Evolutionary conservation across 2,329 filamentous ascomycete genomes (phyloP).

Genomic region (Talaromyces atroroseus): DNA sequence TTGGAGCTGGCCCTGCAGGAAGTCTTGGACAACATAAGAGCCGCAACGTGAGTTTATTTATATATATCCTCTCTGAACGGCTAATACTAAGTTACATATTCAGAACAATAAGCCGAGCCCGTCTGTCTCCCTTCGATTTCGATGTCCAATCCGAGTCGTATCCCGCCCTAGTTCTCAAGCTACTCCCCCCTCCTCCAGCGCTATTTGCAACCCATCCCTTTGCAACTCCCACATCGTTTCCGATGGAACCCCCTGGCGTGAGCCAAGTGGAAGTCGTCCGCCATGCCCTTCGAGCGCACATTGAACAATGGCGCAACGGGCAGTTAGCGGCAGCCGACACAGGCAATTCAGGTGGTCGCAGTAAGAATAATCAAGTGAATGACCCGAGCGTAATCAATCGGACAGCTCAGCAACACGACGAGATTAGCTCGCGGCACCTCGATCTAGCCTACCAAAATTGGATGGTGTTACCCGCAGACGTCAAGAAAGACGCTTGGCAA

Average conservation of each 20-base stretch:
- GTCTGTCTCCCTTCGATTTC: constrained; percentile 61
- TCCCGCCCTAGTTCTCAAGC: constrained; percentile 73
- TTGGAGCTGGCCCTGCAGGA: constrained; percentile 81
- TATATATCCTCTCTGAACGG: neutral
- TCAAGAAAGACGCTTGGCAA: constrained; percentile 45
- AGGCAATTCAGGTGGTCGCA: constrained; percentile 43
- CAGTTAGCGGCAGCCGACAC: constrained; percentile 27
- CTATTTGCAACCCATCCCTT: constrained; percentile 77
- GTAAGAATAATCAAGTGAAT: constrained; percentile 22
- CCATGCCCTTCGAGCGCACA: constrained; percentile 61
- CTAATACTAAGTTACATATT: neutral
- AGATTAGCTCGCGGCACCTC: constrained; percentile 67
- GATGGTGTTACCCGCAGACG: constrained; percentile 56
- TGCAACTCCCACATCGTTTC: constrained; percentile 73
- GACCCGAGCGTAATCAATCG: constrained; percentile 37
- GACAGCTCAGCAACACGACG: constrained; percentile 57
- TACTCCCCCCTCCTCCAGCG: constrained; percentile 73
- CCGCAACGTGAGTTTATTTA: constrained; percentile 62
- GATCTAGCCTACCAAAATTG: constrained; percentile 73
- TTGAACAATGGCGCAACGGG: constrained; percentile 58
- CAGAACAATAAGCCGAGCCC: constrained; percentile 4
- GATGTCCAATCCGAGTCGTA: constrained; percentile 82
- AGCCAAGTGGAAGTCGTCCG: constrained; percentile 69
- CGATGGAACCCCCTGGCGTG: constrained; percentile 66
- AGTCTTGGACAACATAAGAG: constrained; percentile 71